Base-by-base conservation (phyloP, 1,284 basidiomycete species). In the Trametes polyzona region DNA sequence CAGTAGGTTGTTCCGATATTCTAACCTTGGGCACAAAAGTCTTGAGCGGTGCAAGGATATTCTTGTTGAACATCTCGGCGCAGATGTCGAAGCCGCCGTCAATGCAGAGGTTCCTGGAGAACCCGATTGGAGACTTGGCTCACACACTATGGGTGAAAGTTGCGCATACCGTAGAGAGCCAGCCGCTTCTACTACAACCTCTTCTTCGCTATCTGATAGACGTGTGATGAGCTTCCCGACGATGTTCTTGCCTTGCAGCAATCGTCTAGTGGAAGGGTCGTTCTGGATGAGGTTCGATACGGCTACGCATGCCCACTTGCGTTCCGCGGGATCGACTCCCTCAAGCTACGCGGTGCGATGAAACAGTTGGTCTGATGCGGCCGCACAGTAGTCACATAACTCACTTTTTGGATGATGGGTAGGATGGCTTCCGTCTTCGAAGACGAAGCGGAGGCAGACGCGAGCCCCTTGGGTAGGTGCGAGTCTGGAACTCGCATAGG, bases 1-100 rank as follows among this genome's bases (percentile, higher is more conserved):
- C 16, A 24, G 12, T 10, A 16, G 5, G 9, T 17, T 11, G 4
- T 12, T 36, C 4, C 3, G 4, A 12, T 3, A 32, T 3, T 3
- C 70, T 26, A 59, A 90, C 92, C 76, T 92, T 93, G 9, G 88
- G 86, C 24, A 93, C 78, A 65, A 91, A 90, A 0, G 80, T 79
- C 66, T 79, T 84, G 54, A 94, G 73, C 0, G 91, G 92, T 1
- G 86, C 80, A 52, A 96, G 78, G 51, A 97, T 87, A 63, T 91
- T 91, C 77, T 97, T 97, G 75, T 98, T 97, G 75, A 90, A 96
- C 93, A 98, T 96, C 73, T 97, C 93, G 3, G 90, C 92, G 66
- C 94, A 95, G 39, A 96, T 91, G 67, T 96, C 93, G 67, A 91
- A 91, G 39, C 95, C 95, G 21, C 93, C 95, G 69, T 97, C 95